Evolutionary conservation across 805 yeast species (phyloP).

Genomic region (Citeromyces nyonsensis): DNA sequence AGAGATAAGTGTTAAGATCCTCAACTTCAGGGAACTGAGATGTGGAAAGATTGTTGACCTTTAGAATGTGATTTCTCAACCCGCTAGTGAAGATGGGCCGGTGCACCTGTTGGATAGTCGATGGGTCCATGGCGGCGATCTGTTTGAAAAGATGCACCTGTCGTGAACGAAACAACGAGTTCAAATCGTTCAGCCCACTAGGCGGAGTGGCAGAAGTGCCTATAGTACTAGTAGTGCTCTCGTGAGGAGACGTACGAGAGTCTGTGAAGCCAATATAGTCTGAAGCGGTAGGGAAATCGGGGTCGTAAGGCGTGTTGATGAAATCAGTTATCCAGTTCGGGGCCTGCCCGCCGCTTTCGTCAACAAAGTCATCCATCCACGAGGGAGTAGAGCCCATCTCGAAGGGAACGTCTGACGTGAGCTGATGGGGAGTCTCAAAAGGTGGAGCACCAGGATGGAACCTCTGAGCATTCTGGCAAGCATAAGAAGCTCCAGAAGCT

Average conservation of each 20-base stretch:
- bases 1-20: conserved; percentile 64
- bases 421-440: too few relatives aligned
- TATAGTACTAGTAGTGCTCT: conserved; percentile 2
- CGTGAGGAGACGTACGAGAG: conserved; percentile 9
- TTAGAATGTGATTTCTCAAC: conserved; percentile 37
- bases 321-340: conserved; percentile 57
- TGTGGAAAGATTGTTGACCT: conserved; percentile 32
- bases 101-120: conserved; percentile 5
- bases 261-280: conserved; percentile 47
- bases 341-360: too few relatives aligned
- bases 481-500: too few relatives aligned
- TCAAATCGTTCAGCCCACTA: conserved; percentile 26
- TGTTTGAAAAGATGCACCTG: conserved; percentile 52
- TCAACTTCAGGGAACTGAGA: conserved; percentile 59
- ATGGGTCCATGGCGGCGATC: conserved; percentile 14
- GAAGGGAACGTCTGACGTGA: too few relatives aligned
- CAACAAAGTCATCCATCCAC: too few relatives aligned
- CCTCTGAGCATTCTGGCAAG: too few relatives aligned
- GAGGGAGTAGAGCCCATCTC: too few relatives aligned
- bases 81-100: conserved; percentile 27
- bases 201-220: conserved; percentile 8
- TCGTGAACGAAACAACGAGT: conserved; percentile 46
- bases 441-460: too few relatives aligned
- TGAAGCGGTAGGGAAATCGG: conserved; percentile 32
- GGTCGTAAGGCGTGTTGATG: conserved; percentile 49